phyloP scores from a whole-genome alignment of 495 filamentous ascomycete species.

The Parathielavia appendiculata region DNA sequence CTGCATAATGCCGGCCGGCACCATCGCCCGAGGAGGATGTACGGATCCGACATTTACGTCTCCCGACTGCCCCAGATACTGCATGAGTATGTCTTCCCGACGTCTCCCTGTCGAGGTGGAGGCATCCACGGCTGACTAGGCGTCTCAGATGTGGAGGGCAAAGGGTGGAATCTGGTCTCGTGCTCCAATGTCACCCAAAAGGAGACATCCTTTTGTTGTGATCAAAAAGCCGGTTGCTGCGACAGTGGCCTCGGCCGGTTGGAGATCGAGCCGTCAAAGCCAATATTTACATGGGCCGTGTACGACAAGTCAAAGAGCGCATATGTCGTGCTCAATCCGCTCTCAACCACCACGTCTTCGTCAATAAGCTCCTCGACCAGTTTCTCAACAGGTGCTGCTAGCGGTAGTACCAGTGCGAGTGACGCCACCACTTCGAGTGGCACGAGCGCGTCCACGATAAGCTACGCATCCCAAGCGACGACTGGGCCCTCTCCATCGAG shows the following conservation, averaged over 20 bases:
- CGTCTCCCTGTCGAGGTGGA: neutral
- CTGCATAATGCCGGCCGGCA: neutral
- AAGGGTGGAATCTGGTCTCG: neutral
- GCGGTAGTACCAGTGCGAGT: too few relatives aligned
- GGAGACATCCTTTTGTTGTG: neutral
- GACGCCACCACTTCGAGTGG: too few relatives aligned
- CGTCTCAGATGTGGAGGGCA: neutral
- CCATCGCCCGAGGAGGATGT: slow-evolving; percentile 1
- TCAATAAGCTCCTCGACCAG: neutral
- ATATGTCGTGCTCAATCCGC: neutral
- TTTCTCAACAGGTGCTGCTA: neutral
- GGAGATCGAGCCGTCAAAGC: neutral
- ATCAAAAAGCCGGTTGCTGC: neutral
- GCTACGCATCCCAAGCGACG: too few relatives aligned
- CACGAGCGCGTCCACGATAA: too few relatives aligned
- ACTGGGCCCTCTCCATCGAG: too few relatives aligned
- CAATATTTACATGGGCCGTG: neutral
- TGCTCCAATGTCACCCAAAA: neutral
- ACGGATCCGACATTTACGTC: slow-evolving; percentile 3
- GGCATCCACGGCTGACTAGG: too few relatives aligned
- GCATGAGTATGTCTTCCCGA: neutral
- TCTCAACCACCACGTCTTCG: neutral
- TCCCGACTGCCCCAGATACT: neutral
- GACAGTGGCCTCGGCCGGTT: neutral
- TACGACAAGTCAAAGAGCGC: neutral